phyloP scores from a whole-genome alignment of 768 basidiomycete genomes.

The Lactarius sp. region DNA sequence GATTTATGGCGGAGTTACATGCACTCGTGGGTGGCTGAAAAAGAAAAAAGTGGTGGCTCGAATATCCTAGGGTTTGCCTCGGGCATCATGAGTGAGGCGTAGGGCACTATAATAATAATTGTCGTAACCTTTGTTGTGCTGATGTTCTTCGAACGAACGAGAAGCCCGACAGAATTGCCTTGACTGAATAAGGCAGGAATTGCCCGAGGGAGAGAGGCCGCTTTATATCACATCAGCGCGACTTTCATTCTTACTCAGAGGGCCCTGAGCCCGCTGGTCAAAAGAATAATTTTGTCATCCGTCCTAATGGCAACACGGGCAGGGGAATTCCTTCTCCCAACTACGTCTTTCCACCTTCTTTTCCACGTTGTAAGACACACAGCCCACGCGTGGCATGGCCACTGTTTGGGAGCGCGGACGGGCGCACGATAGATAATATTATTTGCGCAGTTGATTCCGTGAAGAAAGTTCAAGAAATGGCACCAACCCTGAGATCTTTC shows the following conservation, averaged over 20 bases:
- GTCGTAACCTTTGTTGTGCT: constrained; percentile 15
- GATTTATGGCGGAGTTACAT: constrained; percentile 20
- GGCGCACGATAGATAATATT: constrained; percentile 10
- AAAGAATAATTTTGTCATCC: neutral
- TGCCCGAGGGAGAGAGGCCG: constrained; percentile 11
- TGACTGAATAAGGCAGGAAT: constrained; percentile 18
- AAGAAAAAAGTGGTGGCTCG: constrained; percentile 3
- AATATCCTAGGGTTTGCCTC: neutral
- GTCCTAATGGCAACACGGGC: neutral
- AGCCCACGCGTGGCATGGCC: constrained; percentile 21
- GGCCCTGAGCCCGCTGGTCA: constrained; percentile 7
- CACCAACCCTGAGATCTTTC: constrained; percentile 27
- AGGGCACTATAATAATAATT: neutral
- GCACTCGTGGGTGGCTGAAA: neutral
- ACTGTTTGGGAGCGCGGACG: constrained; percentile 16
- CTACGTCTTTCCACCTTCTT: neutral
- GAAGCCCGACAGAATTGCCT: constrained; percentile 15
- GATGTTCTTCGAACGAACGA: constrained; percentile 20
- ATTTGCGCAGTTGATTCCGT: constrained; percentile 24
- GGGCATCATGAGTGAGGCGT: constrained; percentile 7
- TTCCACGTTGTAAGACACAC: constrained; percentile 20
- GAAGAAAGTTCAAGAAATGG: constrained; percentile 21
- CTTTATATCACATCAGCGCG: constrained; percentile 17
- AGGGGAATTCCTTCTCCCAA: neutral
- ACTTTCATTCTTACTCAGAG: constrained; percentile 19